phyloP scores from a whole-genome alignment of 1,284 basidiomycete genomes.

The Takashimella koratensis region DNA sequence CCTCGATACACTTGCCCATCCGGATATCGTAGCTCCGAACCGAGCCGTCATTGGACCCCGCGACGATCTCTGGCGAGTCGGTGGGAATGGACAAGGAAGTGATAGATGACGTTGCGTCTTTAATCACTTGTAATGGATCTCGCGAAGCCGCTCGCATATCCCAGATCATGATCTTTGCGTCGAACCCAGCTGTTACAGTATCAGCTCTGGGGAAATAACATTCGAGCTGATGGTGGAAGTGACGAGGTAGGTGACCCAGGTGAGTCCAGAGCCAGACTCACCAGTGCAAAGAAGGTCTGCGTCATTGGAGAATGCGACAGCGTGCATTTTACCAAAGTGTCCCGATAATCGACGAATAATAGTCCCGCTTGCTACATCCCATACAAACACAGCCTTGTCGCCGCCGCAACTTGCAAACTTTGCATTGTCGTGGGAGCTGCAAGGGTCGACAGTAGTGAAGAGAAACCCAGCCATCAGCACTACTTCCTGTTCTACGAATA shows the following conservation, averaged over 20 bases:
- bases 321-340: slow-evolving; percentile 84
- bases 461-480: no score
- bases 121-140: slow-evolving; percentile 81
- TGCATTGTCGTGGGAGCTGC: slow-evolving; percentile 84
- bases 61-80: slow-evolving; percentile 59
- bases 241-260: no score
- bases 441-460: not conserved
- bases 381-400: slow-evolving; percentile 85
- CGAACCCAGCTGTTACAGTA: slow-evolving; percentile 51
- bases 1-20: slow-evolving; percentile 79
- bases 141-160: slow-evolving; percentile 77
- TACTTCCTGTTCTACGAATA: no score
- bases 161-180: slow-evolving; percentile 83
- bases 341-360: slow-evolving; percentile 78
- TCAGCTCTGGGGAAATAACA: not conserved
- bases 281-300: slow-evolving; percentile 81
- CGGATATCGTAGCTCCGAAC: slow-evolving; percentile 91
- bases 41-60: slow-evolving; percentile 86
- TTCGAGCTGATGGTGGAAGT: not conserved
- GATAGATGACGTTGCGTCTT: slow-evolving; percentile 86
- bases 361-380: slow-evolving; percentile 87
- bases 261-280: no score
- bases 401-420: slow-evolving; percentile 91
- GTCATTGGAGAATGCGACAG: slow-evolving; percentile 77
- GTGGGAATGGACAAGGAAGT: slow-evolving; percentile 69